These are phyloP conservation scores for Gossypium davidsonii DNA, from an alignment of 441 rosid species.

Conservation along the genomic window DNA sequence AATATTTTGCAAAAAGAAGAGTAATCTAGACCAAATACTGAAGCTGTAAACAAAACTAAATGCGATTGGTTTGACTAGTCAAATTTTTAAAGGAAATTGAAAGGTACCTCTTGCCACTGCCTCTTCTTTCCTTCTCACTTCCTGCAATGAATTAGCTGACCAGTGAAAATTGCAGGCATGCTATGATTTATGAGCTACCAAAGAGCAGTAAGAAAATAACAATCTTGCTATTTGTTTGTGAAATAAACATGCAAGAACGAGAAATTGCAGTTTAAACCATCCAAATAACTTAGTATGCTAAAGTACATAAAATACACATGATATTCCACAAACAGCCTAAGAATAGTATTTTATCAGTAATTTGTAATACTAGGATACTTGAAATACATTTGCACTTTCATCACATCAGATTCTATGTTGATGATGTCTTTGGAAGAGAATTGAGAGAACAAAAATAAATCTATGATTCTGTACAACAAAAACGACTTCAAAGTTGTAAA, in stretches of 20 bases:
- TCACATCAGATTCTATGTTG: background rate
- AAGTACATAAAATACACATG: background rate
- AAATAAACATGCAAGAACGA: background rate
- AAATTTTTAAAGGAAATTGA: background rate
- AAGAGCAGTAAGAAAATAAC: background rate
- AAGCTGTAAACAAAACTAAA: background rate
- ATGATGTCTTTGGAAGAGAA: background rate
- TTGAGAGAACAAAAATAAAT: background rate
- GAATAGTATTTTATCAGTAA: background rate
- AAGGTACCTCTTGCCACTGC: conserved; percentile 76
- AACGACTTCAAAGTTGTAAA: conserved; percentile 4
- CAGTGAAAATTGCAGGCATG: conserved; percentile 9
- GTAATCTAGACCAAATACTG: background rate
- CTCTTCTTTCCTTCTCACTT: conserved; percentile 74
- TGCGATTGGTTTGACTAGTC: background rate
- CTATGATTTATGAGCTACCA: background rate
- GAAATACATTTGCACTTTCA: background rate
- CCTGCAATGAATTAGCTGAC: conserved; percentile 32
- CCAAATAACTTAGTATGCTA: background rate
- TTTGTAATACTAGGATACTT: background rate
- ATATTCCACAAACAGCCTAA: background rate
- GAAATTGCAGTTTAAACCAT: background rate
- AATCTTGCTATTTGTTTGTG: background rate
- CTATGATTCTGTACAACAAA: conserved; percentile 2
- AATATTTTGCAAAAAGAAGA: background rate